These are phyloP conservation scores for Cladosporium sp. DNA, from an alignment of 2,329 filamentous ascomycete genomes.

Conservation along the genomic window DNA sequence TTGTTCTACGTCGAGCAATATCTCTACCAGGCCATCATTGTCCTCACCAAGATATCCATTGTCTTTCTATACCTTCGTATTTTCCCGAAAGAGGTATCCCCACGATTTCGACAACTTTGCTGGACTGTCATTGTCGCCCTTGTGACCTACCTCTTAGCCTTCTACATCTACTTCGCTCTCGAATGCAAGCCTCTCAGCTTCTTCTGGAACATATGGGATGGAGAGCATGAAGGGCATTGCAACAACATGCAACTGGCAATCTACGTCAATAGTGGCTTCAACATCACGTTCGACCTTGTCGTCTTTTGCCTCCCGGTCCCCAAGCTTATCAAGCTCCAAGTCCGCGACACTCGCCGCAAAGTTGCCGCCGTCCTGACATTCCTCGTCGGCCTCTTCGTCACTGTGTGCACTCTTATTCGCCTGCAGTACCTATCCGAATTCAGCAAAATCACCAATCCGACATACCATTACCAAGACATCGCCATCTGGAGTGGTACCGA, in stretches of 20 bases:
- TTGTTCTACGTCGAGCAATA: conserved; percentile 13
- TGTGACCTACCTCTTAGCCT: conserved; percentile 9
- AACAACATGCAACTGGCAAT: conserved; percentile 15
- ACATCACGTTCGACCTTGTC: conserved; percentile 18
- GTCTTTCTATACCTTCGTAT: conserved; percentile 32
- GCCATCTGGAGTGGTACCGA: conserved; percentile 11
- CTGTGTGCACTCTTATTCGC: conserved; percentile 14
- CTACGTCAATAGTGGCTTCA: conserved; percentile 8
- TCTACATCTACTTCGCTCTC: conserved; percentile 13
- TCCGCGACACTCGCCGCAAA: conserved; percentile 14
- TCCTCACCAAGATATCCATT: conserved; percentile 32
- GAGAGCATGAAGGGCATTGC: conserved; percentile 11
- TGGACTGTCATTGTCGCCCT: conserved; percentile 20
- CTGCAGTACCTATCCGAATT: conserved; percentile 14
- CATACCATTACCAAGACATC: background rate
- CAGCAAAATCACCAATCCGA: conserved; percentile 13
- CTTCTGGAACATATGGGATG: conserved; percentile 15
- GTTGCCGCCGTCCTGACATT: conserved; percentile 13
- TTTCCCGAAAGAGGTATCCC: conserved; percentile 25
- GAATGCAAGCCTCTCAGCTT: conserved; percentile 13
- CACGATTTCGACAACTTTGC: conserved; percentile 24
- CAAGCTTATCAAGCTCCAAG: conserved; percentile 3
- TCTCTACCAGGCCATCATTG: conserved; percentile 13
- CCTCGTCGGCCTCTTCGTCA: conserved; percentile 14
- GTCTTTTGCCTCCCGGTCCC: conserved; percentile 20